These are phyloP conservation scores for thale cress (Arabidopsis thaliana) DNA, from an alignment of 345 rosid species.

Conservation along the genomic window DNA sequence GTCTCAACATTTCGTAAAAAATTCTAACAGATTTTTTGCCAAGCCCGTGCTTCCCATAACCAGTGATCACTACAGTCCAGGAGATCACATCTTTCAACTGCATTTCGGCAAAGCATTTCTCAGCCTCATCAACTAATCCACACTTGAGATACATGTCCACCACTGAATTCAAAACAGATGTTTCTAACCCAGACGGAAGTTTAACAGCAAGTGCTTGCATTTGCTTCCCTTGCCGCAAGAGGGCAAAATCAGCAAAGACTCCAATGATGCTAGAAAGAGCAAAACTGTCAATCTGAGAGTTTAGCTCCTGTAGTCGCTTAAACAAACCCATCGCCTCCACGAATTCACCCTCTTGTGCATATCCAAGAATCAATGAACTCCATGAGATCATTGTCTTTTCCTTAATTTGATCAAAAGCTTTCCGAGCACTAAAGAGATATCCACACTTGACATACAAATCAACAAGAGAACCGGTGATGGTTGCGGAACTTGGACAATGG, in stretches of 20 bases:
- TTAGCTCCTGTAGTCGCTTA: constrained; percentile 54
- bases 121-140: constrained; percentile 76
- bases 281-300: constrained; percentile 58
- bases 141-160: constrained; percentile 94
- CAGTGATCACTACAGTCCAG: constrained; percentile 92
- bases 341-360: constrained; percentile 76
- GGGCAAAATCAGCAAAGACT: constrained; percentile 84
- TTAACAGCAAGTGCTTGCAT: constrained; percentile 71
- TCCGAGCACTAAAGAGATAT: constrained; percentile 56
- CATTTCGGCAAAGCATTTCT: constrained; percentile 61
- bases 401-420: constrained; percentile 60
- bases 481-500: constrained; percentile 48
- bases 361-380: constrained; percentile 78
- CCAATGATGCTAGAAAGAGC: constrained; percentile 76
- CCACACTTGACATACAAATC: constrained; percentile 83
- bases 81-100: constrained; percentile 70
- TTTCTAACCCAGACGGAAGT: constrained; percentile 66
- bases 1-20: constrained; percentile 60
- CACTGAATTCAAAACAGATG: constrained; percentile 69
- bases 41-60: constrained; percentile 90
- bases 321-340: constrained; percentile 73
- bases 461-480: constrained; percentile 68
- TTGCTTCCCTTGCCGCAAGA: constrained; percentile 84
- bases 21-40: constrained; percentile 61
- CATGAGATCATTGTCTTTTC: constrained; percentile 71